Evolutionary conservation across 345 rosid genomes (phyloP).

Genomic region (Draba incana): DNA sequence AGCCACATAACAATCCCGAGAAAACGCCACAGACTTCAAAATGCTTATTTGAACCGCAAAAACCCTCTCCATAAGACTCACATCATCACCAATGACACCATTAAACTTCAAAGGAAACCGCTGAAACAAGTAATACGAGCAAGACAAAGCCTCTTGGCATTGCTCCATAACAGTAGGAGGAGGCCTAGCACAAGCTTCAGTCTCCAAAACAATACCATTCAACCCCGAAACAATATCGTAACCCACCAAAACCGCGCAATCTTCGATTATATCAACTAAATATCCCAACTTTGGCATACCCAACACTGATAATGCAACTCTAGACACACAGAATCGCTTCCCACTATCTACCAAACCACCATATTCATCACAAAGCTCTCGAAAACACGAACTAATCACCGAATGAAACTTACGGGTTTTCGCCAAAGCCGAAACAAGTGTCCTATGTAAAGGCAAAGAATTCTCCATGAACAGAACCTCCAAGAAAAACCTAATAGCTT

Average conservation of each 20-base stretch:
- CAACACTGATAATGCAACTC: constrained; percentile 79
- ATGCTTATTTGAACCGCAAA: constrained; percentile 60
- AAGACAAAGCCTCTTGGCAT: constrained; percentile 89
- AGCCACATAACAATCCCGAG: constrained; percentile 91
- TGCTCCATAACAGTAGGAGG: constrained; percentile 95
- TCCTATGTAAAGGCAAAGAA: constrained; percentile 76
- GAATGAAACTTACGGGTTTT: constrained; percentile 54
- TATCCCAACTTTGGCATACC: constrained; percentile 88
- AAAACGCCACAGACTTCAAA: constrained; percentile 65
- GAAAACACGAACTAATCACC: constrained; percentile 57
- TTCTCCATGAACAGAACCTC: constrained; percentile 83
- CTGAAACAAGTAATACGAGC: constrained; percentile 90
- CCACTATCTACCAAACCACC: constrained; percentile 46
- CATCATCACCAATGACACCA: constrained; percentile 45
- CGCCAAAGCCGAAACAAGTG: constrained; percentile 71
- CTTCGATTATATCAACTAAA: constrained; percentile 72
- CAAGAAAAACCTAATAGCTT: constrained; percentile 60
- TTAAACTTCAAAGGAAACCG: constrained; percentile 67
- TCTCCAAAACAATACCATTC: constrained; percentile 62
- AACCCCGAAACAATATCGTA: constrained; percentile 72
- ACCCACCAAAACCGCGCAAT: constrained; percentile 73
- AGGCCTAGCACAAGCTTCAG: constrained; percentile 66
- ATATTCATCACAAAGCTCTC: constrained; percentile 65
- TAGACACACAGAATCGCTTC: constrained; percentile 76
- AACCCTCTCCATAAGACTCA: constrained; percentile 57